A percentile compares a stretch with the other conserved stretches of the same genome.
These are phyloP conservation scores for Saturnispora ahearnii DNA, from an alignment of 805 yeast species.

Conservation along the genomic window DNA sequence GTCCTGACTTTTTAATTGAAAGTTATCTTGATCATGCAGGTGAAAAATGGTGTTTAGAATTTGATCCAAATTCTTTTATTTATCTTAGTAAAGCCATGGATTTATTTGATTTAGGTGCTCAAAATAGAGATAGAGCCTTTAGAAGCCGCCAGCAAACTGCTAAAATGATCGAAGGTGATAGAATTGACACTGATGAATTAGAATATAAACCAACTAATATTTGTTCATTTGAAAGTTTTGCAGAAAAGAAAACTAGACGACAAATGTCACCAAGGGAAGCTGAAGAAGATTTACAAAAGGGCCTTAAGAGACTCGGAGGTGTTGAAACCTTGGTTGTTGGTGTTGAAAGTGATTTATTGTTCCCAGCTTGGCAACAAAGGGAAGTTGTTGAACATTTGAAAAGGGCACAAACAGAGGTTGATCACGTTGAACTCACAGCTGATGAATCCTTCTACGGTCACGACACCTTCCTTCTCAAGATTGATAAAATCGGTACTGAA, in stretches of 20 bases:
- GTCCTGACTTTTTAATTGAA: conserved; percentile 89
- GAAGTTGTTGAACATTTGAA: conserved; percentile 61
- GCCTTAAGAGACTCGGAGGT: conserved; percentile 53
- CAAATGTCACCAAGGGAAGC: conserved; percentile 44
- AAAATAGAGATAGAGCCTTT: conserved; percentile 37
- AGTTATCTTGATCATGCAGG: conserved; percentile 93
- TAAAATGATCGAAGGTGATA: conserved; percentile 22
- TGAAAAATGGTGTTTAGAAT: conserved; percentile 83
- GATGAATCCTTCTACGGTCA: conserved; percentile 82
- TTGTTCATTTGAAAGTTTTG: conserved; percentile 41
- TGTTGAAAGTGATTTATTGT: conserved; percentile 84
- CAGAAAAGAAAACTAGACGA: conserved; percentile 40
- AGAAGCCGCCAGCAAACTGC: conserved; percentile 33
- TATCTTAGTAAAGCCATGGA: conserved; percentile 94
- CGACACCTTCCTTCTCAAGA: conserved; percentile 77
- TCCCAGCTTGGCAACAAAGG: conserved; percentile 91
- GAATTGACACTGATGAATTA: conserved; percentile 18
- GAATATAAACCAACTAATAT: conserved; percentile 25
- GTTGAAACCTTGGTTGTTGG: conserved; percentile 73
- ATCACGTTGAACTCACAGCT: conserved; percentile 66
- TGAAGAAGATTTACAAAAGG: conserved; percentile 51
- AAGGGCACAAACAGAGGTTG: conserved; percentile 32
- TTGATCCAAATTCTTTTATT: conserved; percentile 81
- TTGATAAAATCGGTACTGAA: conserved; percentile 73
- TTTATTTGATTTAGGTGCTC: conserved; percentile 65